phyloP scores from a whole-genome alignment of 768 basidiomycete species.

The Calocera viscosa region DNA sequence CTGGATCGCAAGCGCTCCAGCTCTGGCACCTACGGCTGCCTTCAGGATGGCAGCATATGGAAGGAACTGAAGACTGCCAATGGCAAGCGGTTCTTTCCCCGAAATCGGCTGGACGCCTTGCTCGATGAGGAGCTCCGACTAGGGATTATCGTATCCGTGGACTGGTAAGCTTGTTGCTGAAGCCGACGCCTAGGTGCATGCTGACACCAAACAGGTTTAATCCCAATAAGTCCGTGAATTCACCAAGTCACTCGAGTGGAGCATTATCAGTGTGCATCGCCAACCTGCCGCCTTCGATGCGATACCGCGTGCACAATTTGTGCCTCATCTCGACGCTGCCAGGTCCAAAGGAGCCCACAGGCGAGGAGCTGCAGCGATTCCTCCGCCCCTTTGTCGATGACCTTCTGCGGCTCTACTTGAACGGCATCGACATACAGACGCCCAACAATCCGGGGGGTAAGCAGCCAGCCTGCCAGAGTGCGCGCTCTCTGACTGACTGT shows the following conservation, averaged over 20 bases:
- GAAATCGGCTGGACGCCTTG: background rate
- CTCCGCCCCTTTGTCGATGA: constrained; percentile 25
- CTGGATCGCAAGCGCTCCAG: too few relatives aligned
- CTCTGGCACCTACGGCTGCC: background rate
- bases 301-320: constrained; percentile 18
- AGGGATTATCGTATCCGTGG: background rate
- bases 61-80: background rate
- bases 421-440: constrained; percentile 17
- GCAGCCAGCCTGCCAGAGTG: constrained; percentile 17
- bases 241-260: constrained; percentile 24
- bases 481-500: background rate
- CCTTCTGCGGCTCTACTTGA: constrained; percentile 21
- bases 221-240: constrained; percentile 17
- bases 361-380: constrained; percentile 22
- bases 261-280: constrained; percentile 9
- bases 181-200: background rate
- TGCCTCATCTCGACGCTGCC: constrained; percentile 20
- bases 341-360: constrained; percentile 24
- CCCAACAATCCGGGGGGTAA: constrained; percentile 18
- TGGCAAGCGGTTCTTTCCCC: constrained; percentile 6
- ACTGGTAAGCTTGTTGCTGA: constrained; percentile 9
- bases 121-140: background rate
- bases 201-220: background rate
- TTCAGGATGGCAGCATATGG: constrained; percentile 8
- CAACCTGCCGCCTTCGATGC: constrained; percentile 15